These are phyloP conservation scores for Marasmius oreades DNA, from an alignment of 1,284 basidiomycete genomes.

Conservation along the genomic window DNA sequence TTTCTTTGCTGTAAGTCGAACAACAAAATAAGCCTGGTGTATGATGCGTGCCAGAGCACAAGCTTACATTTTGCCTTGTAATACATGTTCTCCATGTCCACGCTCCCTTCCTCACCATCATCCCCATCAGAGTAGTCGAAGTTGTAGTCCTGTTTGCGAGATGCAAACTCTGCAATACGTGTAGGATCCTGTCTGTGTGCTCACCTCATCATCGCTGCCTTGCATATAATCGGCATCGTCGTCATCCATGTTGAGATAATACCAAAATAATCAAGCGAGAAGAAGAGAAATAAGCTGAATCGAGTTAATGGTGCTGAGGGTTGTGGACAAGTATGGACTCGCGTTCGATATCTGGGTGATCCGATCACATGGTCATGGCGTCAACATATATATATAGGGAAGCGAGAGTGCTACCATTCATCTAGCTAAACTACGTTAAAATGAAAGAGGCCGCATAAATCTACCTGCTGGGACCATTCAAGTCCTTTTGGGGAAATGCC, in stretches of 20 bases:
- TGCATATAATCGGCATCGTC: constrained; percentile 91
- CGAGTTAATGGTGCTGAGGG: background rate
- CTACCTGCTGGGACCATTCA: too few species aligned
- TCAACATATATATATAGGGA: too few species aligned
- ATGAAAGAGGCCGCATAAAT: too few species aligned
- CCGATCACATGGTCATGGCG: too few species aligned
- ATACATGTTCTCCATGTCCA: constrained; percentile 98
- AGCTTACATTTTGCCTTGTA: constrained; percentile 91
- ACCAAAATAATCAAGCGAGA: background rate
- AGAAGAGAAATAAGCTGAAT: background rate
- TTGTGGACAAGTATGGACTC: background rate
- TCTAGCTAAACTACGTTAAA: too few species aligned
- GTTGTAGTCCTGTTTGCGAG: constrained; percentile 77
- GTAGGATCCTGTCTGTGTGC: constrained; percentile 16
- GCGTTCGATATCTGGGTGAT: background rate
- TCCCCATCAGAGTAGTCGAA: constrained; percentile 96
- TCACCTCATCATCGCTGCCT: constrained; percentile 77
- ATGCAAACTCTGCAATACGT: constrained; percentile 10
- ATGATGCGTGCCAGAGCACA: background rate
- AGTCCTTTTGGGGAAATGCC: too few species aligned
- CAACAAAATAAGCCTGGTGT: constrained; percentile 6
- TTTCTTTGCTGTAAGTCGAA: constrained; percentile 74
- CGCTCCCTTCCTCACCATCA: constrained; percentile 76
- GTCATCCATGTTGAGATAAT: constrained; percentile 62
- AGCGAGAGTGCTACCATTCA: too few species aligned